These are phyloP conservation scores for Podaxis mareebaensis DNA, from an alignment of 768 basidiomycete genomes.

Conservation along the genomic window DNA sequence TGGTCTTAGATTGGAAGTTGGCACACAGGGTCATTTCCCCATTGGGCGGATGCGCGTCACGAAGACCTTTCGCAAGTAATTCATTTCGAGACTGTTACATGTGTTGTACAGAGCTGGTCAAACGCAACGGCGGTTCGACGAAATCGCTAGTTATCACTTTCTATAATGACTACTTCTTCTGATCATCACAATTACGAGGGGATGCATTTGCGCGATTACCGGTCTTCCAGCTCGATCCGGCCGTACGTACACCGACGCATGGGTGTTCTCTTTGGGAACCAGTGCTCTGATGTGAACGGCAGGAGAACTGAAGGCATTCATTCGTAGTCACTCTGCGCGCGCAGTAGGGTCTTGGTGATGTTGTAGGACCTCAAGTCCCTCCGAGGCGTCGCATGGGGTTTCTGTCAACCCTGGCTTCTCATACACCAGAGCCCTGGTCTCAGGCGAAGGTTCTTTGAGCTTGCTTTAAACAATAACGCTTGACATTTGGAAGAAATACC, in stretches of 20 bases:
- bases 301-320: neutral
- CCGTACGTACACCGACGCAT: slow-evolving; percentile 1
- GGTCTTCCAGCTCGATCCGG: neutral
- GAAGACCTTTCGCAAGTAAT: neutral
- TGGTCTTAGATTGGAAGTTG: slow-evolving; percentile 12
- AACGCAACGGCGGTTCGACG: too few relatives aligned
- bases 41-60: neutral
- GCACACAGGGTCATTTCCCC: neutral
- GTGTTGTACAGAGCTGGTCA: too few relatives aligned
- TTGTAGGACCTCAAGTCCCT: neutral
- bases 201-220: neutral
- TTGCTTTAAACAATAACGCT: neutral
- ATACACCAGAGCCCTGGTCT: neutral
- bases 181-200: neutral
- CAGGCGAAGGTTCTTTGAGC: neutral
- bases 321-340: neutral
- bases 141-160: too few relatives aligned
- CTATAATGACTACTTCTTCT: neutral
- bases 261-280: neutral
- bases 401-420: neutral
- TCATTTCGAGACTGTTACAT: neutral
- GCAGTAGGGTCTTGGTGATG: neutral
- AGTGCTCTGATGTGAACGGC: neutral
- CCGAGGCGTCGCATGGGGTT: neutral
- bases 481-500: neutral